Conservation (phyloP, 116 monocot genomes). For the Dioscorea cayenensis region DNA sequence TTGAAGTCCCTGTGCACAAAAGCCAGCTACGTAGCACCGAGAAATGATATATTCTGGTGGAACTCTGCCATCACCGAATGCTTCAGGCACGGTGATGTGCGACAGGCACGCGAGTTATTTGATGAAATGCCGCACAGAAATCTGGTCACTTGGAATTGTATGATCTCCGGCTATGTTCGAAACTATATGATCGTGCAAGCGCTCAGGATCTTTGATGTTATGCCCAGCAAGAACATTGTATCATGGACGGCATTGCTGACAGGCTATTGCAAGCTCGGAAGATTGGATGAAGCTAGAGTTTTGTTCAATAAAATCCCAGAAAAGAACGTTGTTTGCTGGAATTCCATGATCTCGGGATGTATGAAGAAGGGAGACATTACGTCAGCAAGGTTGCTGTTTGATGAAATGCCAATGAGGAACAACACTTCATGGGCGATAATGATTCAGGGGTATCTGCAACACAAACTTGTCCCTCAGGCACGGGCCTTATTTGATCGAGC, state of each 20-base stretch:
- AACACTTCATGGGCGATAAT: constrained; percentile 47
- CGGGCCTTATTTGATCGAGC: constrained; percentile 30
- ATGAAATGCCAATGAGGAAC: constrained; percentile 47
- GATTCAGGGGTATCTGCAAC: constrained; percentile 40
- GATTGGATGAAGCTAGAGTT: constrained; percentile 31
- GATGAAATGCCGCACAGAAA: constrained; percentile 57
- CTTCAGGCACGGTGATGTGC: constrained; percentile 35
- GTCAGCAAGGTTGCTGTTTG: constrained; percentile 44
- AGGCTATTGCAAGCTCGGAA: constrained; percentile 36
- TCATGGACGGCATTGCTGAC: constrained; percentile 46
- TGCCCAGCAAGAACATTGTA: constrained; percentile 32
- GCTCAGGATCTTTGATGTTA: constrained; percentile 28
- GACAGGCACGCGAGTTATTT: constrained; percentile 32
- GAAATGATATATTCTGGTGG: constrained; percentile 33
- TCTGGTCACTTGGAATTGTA: constrained; percentile 64
- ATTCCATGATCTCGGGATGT: constrained; percentile 61
- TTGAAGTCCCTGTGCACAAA: background rate
- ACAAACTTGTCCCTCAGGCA: constrained; percentile 31
- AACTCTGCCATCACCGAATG: constrained; percentile 42
- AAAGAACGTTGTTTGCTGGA: constrained; percentile 62
- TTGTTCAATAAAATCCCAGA: constrained; percentile 50
- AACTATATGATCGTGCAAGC: constrained; percentile 25
- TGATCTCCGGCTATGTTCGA: constrained; percentile 44
- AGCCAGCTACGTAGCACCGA: background rate
- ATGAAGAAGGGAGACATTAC: constrained; percentile 22